These are phyloP conservation scores for Borealophlyctis nickersoniae DNA, from an alignment of 192 early-diverging fungal genomes.

Conservation along the genomic window DNA sequence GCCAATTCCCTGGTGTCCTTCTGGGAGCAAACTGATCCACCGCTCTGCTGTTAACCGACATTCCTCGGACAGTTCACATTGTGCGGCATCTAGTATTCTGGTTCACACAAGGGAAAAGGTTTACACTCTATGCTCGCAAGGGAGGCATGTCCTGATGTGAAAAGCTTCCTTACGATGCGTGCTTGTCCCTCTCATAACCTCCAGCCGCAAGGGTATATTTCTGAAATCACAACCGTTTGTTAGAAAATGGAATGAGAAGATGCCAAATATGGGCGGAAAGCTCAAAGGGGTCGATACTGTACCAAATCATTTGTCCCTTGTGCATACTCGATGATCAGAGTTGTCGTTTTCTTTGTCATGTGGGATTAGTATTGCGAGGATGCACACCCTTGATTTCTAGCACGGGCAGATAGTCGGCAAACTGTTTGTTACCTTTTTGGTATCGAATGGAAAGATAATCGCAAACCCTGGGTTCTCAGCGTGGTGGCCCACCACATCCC, in stretches of 20 bases:
- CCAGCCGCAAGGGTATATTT: conserved; percentile 60
- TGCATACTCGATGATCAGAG: conserved; percentile 53
- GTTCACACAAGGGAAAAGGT: background rate
- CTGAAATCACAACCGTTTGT: conserved; percentile 15
- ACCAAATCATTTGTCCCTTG: conserved; percentile 59
- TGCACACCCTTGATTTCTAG: background rate
- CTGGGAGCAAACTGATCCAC: conserved; percentile 45
- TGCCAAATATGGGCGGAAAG: background rate
- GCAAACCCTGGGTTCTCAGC: conserved; percentile 45
- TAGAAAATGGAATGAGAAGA: background rate
- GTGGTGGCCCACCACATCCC: conserved; percentile 53
- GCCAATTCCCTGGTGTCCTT: conserved; percentile 45
- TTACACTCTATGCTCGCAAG: too few relatives aligned
- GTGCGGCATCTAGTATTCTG: conserved; percentile 47
- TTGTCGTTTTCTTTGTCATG: conserved; percentile 50
- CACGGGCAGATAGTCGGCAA: background rate
- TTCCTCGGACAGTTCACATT: conserved; percentile 58
- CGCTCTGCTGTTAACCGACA: conserved; percentile 46
- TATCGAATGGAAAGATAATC: conserved; percentile 49
- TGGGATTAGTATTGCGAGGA: conserved; percentile 6
- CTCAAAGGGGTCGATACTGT: conserved; percentile 8
- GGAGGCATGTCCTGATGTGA: too few relatives aligned
- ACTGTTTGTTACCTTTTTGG: conserved; percentile 32
- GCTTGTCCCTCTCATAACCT: conserved; percentile 50
- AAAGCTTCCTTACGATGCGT: conserved; percentile 36